Evolutionary conservation across 2,329 filamentous ascomycete genomes (phyloP), one percentile per base, ranked within the genome.

Genomic region (Corinectria fuckeliana): DNA sequence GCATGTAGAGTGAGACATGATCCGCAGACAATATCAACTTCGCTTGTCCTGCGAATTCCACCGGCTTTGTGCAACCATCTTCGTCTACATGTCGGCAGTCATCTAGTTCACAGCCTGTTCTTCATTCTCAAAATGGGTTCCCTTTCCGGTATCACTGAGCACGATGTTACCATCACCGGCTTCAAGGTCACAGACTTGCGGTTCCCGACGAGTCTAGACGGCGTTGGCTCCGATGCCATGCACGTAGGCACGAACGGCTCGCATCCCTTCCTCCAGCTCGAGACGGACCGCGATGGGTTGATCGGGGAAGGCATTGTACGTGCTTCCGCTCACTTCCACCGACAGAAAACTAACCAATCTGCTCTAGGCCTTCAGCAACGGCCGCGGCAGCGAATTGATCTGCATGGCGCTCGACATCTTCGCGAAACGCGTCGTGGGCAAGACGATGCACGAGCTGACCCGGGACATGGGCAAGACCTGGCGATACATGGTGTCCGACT

Each of bases 141-240:
- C 25, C 45, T 53, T 21, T 56, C 60, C 44, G 20, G 47, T 50
- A 10, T 36, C 56, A 34, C 42, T 16, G 50, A 69, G 52, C 58
- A 65, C 59, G 85, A 88, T 69, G 82, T 92, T 70, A 91, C 86
- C 58, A 91, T 92, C 73, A 92, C 88, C 50, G 85, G 87, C 62
- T 91, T 87, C 81, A 81, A 79, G 65, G 90, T 88, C 59, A 84
- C 88, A 72, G 90, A 92, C 79, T 88, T 92, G 74, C 87, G 90
- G 68, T 92, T 92, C 75, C 90, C 90, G 76, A 97, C 93, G n/a
- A 96, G 92, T 44, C 87, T 97, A 60, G 92, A 96, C 78, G 95
- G 94, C 81, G 96, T 92, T 16, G 93, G 93, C 71, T 96, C 92
- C 8, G 93, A 97, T 85, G 93, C 92, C 72, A 97, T 97, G 93